Evolutionary conservation across 2,329 filamentous ascomycete species (phyloP), one percentile per base, ranked within the genome.

Genomic region (Aspergillus piperis): DNA sequence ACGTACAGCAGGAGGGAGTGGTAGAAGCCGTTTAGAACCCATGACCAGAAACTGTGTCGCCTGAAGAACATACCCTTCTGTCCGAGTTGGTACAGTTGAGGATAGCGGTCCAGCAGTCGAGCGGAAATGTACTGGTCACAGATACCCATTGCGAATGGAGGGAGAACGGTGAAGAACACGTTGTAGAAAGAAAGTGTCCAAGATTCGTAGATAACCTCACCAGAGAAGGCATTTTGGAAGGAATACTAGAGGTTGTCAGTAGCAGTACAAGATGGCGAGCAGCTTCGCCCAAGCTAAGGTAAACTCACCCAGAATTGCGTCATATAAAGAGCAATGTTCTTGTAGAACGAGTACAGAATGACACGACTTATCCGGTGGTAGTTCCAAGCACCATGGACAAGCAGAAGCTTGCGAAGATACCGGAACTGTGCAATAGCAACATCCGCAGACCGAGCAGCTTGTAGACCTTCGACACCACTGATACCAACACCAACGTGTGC

Each of bases 171-270:
- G 81, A 96, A 99, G 75, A 99, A 90, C 75, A 99, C 92, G 81
- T 99, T 99, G 84, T 97, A 99, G 80, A 98, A 96, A 7, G 94
- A 96, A n/a, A 99, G 82, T 0, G 93, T 97, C 96, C 96, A 99
- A 8, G 95, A 98, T 79, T 99, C 95, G 84, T 93, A 98, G 73
- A 99, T 98, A 73, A 98, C 92, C 75, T 97, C 90, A 54, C 95
- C 95, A 1, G 94, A 98, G 78, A 98, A 99, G 66, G 91, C 91
- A 76, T 99, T 99, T 85, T 96, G 92, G 82, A 99, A 99, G 0
- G 92, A 91, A 78, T 95, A 98, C 90, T 93, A 61, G 70, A 75
- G 73, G 64, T 73, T 69, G 59, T 69, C 58, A 71, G 65, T 47
- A 23, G 41, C 23, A n/a, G 25, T 8, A 23, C 15, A 30, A 5